These are phyloP conservation scores for Scheffersomyces stambukii DNA, from an alignment of 1,139 yeast genomes.

Conservation along the genomic window DNA sequence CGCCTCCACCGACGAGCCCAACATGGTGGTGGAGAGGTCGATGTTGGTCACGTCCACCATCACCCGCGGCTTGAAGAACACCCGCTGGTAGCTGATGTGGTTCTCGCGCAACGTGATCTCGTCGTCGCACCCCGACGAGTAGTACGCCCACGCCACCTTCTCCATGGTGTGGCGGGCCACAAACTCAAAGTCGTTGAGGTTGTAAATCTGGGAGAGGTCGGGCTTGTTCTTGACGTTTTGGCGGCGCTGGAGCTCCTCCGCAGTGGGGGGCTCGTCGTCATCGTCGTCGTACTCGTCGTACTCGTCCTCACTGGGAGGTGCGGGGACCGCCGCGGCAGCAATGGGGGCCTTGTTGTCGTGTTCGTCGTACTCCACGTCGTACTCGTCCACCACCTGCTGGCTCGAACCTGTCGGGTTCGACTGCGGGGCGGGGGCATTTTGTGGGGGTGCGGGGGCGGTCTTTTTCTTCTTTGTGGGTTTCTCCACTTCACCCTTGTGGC, in stretches of 20 bases:
- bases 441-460: constrained; percentile 2
- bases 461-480: constrained; percentile 12
- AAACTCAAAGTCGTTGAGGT: constrained; percentile 75
- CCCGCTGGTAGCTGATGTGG: constrained; percentile 80
- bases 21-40: constrained; percentile 36
- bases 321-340: constrained; percentile 5
- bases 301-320: no score
- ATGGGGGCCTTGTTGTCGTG: constrained; percentile 34
- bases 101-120: constrained; percentile 87
- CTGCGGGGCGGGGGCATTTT: constrained; percentile 3
- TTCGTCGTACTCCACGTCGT: constrained; percentile 45
- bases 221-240: constrained; percentile 45
- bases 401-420: constrained; percentile 3
- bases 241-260: constrained; percentile 27
- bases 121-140: constrained; percentile 89
- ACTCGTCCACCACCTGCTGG: constrained; percentile 32
- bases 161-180: constrained; percentile 72
- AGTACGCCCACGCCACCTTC: constrained; percentile 85
- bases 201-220: constrained; percentile 60
- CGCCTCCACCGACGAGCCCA: constrained; percentile 32
- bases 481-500: constrained; percentile 32
- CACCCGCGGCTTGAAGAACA: constrained; percentile 79
- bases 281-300: constrained; percentile 22
- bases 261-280: constrained; percentile 30
- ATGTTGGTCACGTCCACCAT: constrained; percentile 63